These are phyloP conservation scores for Sequoia sempervirens DNA, from an alignment of 75 land plant species.

Conservation along the genomic window DNA sequence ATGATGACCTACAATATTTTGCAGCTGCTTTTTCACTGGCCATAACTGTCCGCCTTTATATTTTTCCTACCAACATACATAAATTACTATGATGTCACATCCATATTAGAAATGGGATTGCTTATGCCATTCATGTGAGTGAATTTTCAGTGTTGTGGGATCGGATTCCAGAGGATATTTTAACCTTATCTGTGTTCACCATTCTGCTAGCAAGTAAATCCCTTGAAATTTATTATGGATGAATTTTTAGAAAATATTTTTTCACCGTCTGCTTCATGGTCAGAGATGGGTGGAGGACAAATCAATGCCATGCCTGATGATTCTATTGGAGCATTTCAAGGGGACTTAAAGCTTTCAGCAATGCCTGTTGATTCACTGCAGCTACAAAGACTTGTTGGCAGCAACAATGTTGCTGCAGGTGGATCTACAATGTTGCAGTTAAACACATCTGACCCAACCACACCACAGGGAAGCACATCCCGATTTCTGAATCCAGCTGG, in stretches of 20 bases:
- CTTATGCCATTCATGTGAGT: background rate
- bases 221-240: slow-evolving; percentile 19
- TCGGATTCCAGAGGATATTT: background rate
- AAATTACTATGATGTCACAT: background rate
- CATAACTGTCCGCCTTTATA: background rate
- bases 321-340: slow-evolving; percentile 7
- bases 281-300: slow-evolving; percentile 2
- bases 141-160: background rate
- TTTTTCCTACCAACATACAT: background rate
- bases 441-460: background rate
- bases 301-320: slow-evolving; percentile 9
- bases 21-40: background rate
- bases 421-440: slow-evolving; percentile 8
- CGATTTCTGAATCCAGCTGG: background rate
- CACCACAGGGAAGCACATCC: slow-evolving; percentile 3
- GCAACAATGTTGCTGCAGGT: background rate
- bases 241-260: slow-evolving; percentile 15
- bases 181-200: background rate
- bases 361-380: background rate
- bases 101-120: background rate
- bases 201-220: background rate
- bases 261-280: slow-evolving; percentile 15
- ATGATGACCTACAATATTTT: background rate
- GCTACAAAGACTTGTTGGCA: slow-evolving; percentile 6
- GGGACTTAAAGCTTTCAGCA: slow-evolving; percentile 3